Evolutionary conservation across 192 early-diverging fungal species (phyloP), one percentile per base, ranked within the genome.

Genomic region (Backusella psychrophila): DNA sequence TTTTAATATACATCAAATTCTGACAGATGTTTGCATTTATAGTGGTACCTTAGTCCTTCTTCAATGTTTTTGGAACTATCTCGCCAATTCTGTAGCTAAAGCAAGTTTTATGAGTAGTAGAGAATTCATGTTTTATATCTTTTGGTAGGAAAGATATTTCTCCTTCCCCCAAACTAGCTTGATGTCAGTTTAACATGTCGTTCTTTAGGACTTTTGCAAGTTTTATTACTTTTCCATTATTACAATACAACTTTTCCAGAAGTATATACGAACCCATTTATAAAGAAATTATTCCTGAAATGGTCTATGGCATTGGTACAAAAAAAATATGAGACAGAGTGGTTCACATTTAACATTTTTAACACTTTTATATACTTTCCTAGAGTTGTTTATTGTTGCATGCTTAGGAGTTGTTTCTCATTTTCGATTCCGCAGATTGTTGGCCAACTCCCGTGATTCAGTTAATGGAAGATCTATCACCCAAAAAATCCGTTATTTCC

Each of bases 41-140:
- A 82, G 83, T 53, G 78, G 81, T 19, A 76, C 82, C 26, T 69
- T 85, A 36, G 71, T 85, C 12, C 78, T 85, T 1, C 44, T 85
- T 21, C 84, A 85, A 78, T 80, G 78, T 8, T 85, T 83, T 70
- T 85, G 84, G 84, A 80, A 83, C 49, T 85, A 85, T 65, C 66
- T 85, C 35, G 79, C 81, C 11, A 78, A 80, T 9, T 80, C 73
- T 72, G 71, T 85, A 33, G 82, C 82, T 59, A 85, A 83, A 38
- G 70, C 77, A 11, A 74, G 74, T 34, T 85, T 85, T 66, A 85
- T 85, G 84, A 78, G 79, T 31, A 83, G 82, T 44, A 77, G 63
- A 63, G 84, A 85, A 78, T 83, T 83, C 36, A 78, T 78, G 66
- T 83, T 79, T 53, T 85, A 85, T 26, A 80, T 85, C n/a, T 59